Conservation (phyloP, 202 grass and related monocot genomes). For the Digitaria exilis region DNA sequence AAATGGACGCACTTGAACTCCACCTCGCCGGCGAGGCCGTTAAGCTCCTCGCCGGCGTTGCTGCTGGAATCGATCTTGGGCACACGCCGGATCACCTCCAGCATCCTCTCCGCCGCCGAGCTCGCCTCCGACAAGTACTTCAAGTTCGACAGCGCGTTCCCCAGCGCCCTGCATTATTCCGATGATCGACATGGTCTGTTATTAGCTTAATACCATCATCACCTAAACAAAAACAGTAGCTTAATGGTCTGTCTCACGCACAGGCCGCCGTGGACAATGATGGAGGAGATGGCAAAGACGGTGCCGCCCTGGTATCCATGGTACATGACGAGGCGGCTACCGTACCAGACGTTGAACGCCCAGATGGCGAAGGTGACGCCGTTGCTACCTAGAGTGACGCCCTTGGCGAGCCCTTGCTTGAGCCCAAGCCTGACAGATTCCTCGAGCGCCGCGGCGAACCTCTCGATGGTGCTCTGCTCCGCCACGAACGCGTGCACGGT, state of each 20-base stretch:
- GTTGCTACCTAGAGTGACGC: constrained; percentile 71
- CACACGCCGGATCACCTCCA: constrained; percentile 67
- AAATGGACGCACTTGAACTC: constrained; percentile 74
- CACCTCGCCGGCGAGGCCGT: constrained; percentile 56
- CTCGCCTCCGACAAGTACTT: constrained; percentile 91
- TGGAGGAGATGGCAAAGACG: constrained; percentile 61
- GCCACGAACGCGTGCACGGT: constrained; percentile 70
- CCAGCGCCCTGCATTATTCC: constrained; percentile 49
- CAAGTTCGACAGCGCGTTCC: constrained; percentile 70
- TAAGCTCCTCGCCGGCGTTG: constrained; percentile 50
- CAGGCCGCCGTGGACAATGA: constrained; percentile 61
- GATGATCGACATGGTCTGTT: too few species aligned
- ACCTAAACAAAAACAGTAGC: too few species aligned
- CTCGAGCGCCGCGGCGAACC: constrained; percentile 60
- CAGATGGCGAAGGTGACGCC: constrained; percentile 71
- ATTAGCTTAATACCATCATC: too few species aligned
- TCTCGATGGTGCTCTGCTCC: constrained; percentile 49
- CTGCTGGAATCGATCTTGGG: constrained; percentile 80
- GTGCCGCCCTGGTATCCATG: constrained; percentile 71
- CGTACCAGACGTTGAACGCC: constrained; percentile 84
- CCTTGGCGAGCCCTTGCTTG: constrained; percentile 69
- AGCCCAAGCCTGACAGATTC: constrained; percentile 62
- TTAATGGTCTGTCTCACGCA: constrained; percentile 16
- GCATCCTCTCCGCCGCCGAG: constrained; percentile 63
- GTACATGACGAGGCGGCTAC: constrained; percentile 81